phyloP scores from a whole-genome alignment of 768 basidiomycete genomes.

The Psilocybe tampanensis region DNA sequence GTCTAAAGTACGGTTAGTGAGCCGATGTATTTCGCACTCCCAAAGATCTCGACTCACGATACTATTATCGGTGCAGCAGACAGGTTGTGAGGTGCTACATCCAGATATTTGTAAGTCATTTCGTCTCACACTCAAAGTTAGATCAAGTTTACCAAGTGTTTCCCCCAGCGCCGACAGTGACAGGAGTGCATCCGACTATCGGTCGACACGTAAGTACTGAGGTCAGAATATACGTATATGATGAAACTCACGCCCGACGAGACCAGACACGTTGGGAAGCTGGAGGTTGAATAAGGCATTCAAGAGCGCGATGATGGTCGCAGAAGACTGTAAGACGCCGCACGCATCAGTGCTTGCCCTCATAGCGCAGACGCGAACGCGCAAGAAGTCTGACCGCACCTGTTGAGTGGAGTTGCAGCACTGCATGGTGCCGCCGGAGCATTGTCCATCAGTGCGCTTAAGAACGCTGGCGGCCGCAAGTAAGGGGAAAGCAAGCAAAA shows the following conservation, averaged over 20 bases:
- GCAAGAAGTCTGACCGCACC: background rate
- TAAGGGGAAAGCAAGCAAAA: constrained; percentile 2
- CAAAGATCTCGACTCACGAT: background rate
- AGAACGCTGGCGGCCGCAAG: constrained; percentile 10
- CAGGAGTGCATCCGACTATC: background rate
- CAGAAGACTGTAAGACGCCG: background rate
- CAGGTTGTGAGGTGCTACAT: constrained; percentile 14
- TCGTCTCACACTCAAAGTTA: background rate
- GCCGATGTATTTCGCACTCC: background rate
- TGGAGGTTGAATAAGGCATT: constrained; percentile 5
- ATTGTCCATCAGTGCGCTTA: background rate
- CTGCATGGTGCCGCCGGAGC: constrained; percentile 4
- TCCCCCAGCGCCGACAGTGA: background rate
- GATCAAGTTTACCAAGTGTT: background rate
- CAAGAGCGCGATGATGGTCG: constrained; percentile 2
- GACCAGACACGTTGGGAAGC: constrained; percentile 5
- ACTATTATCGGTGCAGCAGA: constrained; percentile 6
- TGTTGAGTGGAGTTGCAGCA: constrained; percentile 11
- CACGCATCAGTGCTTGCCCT: background rate
- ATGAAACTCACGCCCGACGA: constrained; percentile 7
- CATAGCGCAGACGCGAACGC: background rate
- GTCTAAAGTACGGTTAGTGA: constrained; percentile 7
- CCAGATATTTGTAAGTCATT: background rate
- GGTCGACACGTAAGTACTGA: background rate
- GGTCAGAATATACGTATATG: too few relatives aligned